Evolutionary conservation across 2,329 filamentous ascomycete genomes (phyloP), one percentile per base, ranked within the genome.

Genomic region (Thielaviopsis punctulata): DNA sequence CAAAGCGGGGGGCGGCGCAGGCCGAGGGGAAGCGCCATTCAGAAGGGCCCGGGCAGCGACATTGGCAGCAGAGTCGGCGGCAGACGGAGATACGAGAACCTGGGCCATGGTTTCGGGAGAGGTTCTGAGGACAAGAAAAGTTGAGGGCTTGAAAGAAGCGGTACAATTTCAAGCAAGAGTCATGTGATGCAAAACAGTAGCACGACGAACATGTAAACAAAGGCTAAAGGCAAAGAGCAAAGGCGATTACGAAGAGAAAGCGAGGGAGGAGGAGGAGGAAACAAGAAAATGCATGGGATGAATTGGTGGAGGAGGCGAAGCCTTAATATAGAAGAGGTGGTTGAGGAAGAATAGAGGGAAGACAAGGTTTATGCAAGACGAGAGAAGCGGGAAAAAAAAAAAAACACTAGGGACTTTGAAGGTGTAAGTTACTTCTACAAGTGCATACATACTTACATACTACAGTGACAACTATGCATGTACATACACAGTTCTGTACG

Each of bases 1-100:
- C 22, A 27, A 23, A 25, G n/a, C 41, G 30, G 47, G 47, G 19
- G 18, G 22, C 36, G 48, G 39, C n/a, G 25, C 21, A 22, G 27
- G 24, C n/a, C 27, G 48, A 43, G 41, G 5, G 2, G 36, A 8
- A 19, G 48, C 24, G 36, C 48, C 43, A 19, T 18, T 27, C 3
- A 54, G 52, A 30, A 54, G 44, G 13, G 48, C 48, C 8, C 45
- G 43, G 43, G 52, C 52, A n/a, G 48, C 52, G 9, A 44, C 43
- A 8, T 21, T 48, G 44, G 52, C 52, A n/a, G 43, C 48, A 41
- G 33, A 46, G 18, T 24, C 30, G 5, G 41, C 30, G 5, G 41
- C 45, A 22, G 47, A 36, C 3, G 48, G 48, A n/a, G 33, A 43
- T n/a, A 49, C 30, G 1, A 52, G 43, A 23, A 47, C 49, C 30